Evolutionary conservation across 257 asterid species (phyloP).

Genomic region (Penstemon barbatus): DNA sequence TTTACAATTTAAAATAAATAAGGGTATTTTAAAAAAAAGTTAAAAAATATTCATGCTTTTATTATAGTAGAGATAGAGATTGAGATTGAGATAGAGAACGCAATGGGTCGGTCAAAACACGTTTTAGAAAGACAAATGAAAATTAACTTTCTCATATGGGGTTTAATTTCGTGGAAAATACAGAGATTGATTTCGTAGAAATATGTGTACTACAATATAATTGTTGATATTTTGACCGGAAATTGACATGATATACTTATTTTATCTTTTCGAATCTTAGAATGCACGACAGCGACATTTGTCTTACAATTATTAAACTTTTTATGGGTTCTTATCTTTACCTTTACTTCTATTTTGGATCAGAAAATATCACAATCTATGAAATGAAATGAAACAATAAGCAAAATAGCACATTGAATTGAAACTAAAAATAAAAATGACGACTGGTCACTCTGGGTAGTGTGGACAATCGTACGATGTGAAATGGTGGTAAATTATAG

Average conservation of each 20-base stretch:
- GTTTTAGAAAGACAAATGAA: conserved; percentile 19
- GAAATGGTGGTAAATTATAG: neutral
- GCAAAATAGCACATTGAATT: neutral
- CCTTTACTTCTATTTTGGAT: neutral
- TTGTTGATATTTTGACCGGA: too few species aligned
- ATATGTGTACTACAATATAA: too few species aligned
- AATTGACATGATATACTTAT: too few species aligned
- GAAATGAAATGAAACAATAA: neutral
- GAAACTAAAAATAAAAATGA: neutral
- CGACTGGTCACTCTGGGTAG: neutral
- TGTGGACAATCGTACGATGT: neutral
- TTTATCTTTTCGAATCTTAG: too few species aligned
- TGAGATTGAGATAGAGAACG: too few species aligned
- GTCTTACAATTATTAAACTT: neutral
- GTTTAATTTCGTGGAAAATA: conserved; percentile 14
- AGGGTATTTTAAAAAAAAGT: too few species aligned
- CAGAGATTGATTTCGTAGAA: too few species aligned
- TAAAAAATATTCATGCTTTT: too few species aligned
- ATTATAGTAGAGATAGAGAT: too few species aligned
- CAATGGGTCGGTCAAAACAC: neutral
- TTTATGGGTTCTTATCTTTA: neutral
- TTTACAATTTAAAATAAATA: too few species aligned
- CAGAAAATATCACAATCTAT: neutral
- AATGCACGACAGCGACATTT: too few species aligned
- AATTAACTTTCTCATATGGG: neutral